These are phyloP conservation scores for Ambrosia hybrid DNA, from an alignment of 140 eudicot species.

Conservation along the genomic window DNA sequence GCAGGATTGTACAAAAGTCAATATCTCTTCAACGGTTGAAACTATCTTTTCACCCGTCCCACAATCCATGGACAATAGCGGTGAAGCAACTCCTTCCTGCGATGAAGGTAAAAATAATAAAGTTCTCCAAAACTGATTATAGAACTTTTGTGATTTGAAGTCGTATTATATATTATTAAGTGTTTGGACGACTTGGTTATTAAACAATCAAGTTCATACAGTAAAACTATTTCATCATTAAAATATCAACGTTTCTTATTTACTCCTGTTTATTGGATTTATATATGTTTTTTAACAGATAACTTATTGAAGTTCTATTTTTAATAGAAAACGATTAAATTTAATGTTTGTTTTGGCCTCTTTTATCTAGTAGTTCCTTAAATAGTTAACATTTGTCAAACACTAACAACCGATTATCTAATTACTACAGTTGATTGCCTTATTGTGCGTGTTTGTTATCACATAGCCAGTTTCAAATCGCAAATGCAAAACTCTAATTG, in stretches of 20 bases:
- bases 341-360: neutral
- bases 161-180: neutral
- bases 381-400: neutral
- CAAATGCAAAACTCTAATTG: neutral
- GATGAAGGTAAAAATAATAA: slow-evolving; percentile 49
- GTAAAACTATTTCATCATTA: neutral
- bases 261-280: neutral
- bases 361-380: neutral
- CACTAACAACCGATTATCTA: neutral
- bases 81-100: slow-evolving; percentile 30
- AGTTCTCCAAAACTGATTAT: neutral
- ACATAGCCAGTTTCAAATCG: neutral
- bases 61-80: slow-evolving; percentile 45
- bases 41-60: slow-evolving; percentile 68
- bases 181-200: neutral
- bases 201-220: neutral
- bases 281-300: neutral
- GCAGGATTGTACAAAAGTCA: slow-evolving; percentile 55
- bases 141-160: neutral
- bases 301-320: neutral
- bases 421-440: neutral
- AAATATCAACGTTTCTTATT: neutral
- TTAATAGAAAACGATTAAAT: neutral
- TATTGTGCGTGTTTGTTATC: neutral
- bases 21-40: slow-evolving; percentile 48